Evolutionary conservation across 1,139 yeast species (phyloP).

Genomic region (Petasospora rhodanensis): DNA sequence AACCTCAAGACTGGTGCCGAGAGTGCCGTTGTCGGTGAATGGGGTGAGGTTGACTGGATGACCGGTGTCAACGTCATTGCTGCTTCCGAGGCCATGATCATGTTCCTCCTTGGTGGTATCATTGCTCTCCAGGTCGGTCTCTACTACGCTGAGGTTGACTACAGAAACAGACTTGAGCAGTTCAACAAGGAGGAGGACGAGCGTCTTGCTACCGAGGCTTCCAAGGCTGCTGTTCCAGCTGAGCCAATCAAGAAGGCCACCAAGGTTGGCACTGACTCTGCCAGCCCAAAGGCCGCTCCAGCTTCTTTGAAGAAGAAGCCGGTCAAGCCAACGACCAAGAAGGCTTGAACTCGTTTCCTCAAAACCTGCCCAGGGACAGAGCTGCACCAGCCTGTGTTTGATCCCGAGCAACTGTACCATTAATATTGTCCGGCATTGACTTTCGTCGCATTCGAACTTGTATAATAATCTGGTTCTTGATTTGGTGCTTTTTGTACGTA

Average conservation of each 20-base stretch:
- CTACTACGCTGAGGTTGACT: constrained; percentile 83
- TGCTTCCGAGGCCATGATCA: constrained; percentile 78
- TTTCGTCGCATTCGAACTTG: no score
- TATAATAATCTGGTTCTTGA: no score
- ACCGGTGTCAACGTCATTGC: constrained; percentile 92
- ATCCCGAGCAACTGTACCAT: no score
- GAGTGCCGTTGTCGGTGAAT: constrained; percentile 63
- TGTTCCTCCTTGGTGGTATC: constrained; percentile 70
- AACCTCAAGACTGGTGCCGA: constrained; percentile 79
- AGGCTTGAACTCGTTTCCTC: no score
- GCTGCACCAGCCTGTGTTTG: no score
- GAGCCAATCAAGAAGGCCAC: constrained; percentile 3
- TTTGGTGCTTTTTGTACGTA: no score
- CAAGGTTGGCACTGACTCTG: constrained; percentile 3
- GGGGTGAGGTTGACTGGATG: constrained; percentile 89
- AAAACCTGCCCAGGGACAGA: no score
- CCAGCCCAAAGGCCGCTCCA: constrained; percentile 3
- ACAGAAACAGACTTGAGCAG: constrained; percentile 47
- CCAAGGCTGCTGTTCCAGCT: constrained; percentile 4
- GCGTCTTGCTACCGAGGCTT: constrained; percentile 8
- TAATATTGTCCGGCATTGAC: no score
- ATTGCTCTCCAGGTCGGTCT: constrained; percentile 82
- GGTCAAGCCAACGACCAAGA: no score
- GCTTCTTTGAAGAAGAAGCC: constrained; percentile 1
- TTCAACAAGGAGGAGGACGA: constrained; percentile 44